Conservation (phyloP, 495 filamentous ascomycete species). For the Penicillium argentinense region DNA sequence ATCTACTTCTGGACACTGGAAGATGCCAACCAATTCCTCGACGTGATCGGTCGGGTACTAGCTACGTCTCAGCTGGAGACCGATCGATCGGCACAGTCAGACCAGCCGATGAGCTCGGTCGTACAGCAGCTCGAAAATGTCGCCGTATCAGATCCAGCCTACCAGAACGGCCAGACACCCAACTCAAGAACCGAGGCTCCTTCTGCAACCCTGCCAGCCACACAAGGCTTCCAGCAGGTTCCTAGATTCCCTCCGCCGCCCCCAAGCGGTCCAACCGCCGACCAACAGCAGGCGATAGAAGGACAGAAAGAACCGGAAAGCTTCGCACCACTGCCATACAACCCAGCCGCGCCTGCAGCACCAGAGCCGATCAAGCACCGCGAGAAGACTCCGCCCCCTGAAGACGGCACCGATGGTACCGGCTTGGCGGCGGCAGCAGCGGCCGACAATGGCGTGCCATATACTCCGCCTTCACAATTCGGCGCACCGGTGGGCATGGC, state of each 20-base stretch:
- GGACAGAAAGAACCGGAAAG: conserved; percentile 43
- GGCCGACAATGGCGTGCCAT: conserved; percentile 56
- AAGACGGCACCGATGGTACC: conserved; percentile 67
- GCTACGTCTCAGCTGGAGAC: conserved; percentile 57
- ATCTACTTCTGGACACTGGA: conserved; percentile 85
- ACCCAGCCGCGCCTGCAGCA: conserved; percentile 83
- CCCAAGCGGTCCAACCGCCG: conserved; percentile 34
- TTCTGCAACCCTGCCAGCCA: conserved; percentile 34
- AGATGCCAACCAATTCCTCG: conserved; percentile 73
- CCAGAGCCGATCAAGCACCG: conserved; percentile 80
- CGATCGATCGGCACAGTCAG: conserved; percentile 43
- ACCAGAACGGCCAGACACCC: conserved; percentile 54
- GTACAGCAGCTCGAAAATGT: conserved; percentile 83
- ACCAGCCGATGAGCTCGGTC: conserved; percentile 66
- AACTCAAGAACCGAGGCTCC: conserved; percentile 42
- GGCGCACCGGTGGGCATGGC: conserved; percentile 27
- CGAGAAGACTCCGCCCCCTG: conserved; percentile 86
- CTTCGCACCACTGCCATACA: conserved; percentile 80
- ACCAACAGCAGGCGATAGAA: conserved; percentile 23
- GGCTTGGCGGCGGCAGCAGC: conserved; percentile 68
- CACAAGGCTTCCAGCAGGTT: conserved; percentile 17
- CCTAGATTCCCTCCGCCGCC: conserved; percentile 45
- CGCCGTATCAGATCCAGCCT: conserved; percentile 65
- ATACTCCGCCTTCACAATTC: conserved; percentile 38
- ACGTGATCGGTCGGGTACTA: conserved; percentile 60